Conservation (phyloP, 306 rosid genomes). For the Begonia loranthoides region DNA sequence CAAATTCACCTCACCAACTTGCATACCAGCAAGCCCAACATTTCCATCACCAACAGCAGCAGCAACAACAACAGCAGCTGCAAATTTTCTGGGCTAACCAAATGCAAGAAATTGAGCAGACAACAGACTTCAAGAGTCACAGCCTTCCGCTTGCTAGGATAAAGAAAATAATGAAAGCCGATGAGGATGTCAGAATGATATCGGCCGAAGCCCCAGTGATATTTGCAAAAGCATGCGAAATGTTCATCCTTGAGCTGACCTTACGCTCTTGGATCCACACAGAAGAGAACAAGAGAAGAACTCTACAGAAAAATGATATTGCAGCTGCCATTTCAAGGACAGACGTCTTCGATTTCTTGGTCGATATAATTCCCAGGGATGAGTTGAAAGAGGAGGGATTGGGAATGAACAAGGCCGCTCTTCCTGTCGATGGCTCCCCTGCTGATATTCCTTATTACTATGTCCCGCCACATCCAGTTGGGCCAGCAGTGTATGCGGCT, state of each 20-base stretch:
- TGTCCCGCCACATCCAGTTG: slow-evolving; percentile 11
- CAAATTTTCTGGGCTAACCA: slow-evolving; percentile 17
- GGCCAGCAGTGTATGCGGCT: slow-evolving; percentile 5
- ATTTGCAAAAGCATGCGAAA: slow-evolving; percentile 14
- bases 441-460: slow-evolving; percentile 15
- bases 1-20: slow-evolving; percentile 12
- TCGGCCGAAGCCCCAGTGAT: slow-evolving; percentile 15
- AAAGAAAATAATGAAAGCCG: slow-evolving; percentile 15
- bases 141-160: slow-evolving; percentile 15
- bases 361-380: slow-evolving; percentile 12
- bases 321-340: slow-evolving; percentile 15
- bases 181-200: slow-evolving; percentile 14
- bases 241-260: slow-evolving; percentile 14
- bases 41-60: slow-evolving; percentile 13
- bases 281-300: slow-evolving; percentile 16
- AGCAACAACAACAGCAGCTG: slow-evolving; percentile 12
- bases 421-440: slow-evolving; percentile 11
- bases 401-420: slow-evolving; percentile 7
- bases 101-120: slow-evolving; percentile 14
- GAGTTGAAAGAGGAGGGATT: slow-evolving; percentile 15
- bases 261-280: slow-evolving; percentile 15
- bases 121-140: slow-evolving; percentile 9
- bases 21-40: slow-evolving; percentile 15
- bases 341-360: slow-evolving; percentile 15
- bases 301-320: slow-evolving; percentile 12